Conservation (phyloP, 1,139 yeast genomes). For the Suhomyces wounanorum region DNA sequence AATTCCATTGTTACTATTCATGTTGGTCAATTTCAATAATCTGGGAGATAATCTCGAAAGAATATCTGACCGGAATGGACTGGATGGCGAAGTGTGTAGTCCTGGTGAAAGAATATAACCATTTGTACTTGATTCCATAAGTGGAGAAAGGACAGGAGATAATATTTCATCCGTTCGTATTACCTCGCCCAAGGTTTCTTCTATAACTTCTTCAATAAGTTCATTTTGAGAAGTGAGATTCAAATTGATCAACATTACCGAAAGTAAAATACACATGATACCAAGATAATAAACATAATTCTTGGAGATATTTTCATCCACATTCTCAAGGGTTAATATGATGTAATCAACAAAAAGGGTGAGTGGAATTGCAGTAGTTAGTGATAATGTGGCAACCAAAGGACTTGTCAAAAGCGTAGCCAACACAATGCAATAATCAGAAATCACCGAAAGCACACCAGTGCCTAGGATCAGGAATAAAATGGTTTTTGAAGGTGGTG, state of each 20-base stretch:
- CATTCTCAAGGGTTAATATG: slow-evolving; percentile 25
- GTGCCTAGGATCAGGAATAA: slow-evolving; percentile 39
- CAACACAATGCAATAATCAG: slow-evolving; percentile 51
- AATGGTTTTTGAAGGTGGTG: slow-evolving; percentile 40
- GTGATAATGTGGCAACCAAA: slow-evolving; percentile 51
- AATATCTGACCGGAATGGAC: slow-evolving; percentile 12
- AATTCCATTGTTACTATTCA: slow-evolving; percentile 10
- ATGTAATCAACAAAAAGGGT: slow-evolving; percentile 51
- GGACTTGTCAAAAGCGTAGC: slow-evolving; percentile 59
- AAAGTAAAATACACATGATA: slow-evolving; percentile 45
- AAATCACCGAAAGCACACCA: slow-evolving; percentile 48
- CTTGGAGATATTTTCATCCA: slow-evolving; percentile 24
- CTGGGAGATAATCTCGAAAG: slow-evolving; percentile 17
- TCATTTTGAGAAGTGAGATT: slow-evolving; percentile 47
- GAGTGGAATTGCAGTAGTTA: slow-evolving; percentile 55
- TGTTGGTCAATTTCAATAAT: slow-evolving; percentile 7
- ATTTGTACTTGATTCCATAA: slow-evolving; percentile 18
- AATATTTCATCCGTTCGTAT: slow-evolving; percentile 47
- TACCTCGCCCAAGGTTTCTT: slow-evolving; percentile 51
- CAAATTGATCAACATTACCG: slow-evolving; percentile 50
- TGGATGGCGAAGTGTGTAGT: slow-evolving; percentile 2
- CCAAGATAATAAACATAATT: slow-evolving; percentile 45
- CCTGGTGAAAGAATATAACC: slow-evolving; percentile 2
- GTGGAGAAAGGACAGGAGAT: slow-evolving; percentile 51
- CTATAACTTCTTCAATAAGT: slow-evolving; percentile 49